Base-by-base conservation (phyloP, 331 rosid genomes). In the Spiraea crenata region DNA sequence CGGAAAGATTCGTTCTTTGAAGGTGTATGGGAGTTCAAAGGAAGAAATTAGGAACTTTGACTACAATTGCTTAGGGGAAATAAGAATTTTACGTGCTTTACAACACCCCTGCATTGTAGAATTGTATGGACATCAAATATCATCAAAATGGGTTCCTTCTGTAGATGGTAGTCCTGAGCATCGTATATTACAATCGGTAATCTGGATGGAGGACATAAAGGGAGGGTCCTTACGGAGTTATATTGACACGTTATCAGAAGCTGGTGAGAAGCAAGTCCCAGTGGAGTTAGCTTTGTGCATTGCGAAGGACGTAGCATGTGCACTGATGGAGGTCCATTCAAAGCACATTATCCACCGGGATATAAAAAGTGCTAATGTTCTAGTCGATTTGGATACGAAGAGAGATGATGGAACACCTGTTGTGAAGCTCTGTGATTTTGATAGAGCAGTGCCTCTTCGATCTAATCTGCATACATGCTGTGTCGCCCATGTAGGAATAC, bases 381-480 rank as follows among this genome's bases (percentile, higher is more conserved):
- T 95, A 78, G 75, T 91, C 69, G 96, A 90, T 84, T 79, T 87
- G 67, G 96, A 89, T 65, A 82, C 78, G 74, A 88, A 85, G 76
- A 84, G 82, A 77, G 85, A 80, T 19, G 85, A 91, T 69, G 96
- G 97, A 79, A 79, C 86, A 61, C 96, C 92, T 49, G 70, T 85
- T 47, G 92, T 91, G 75, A 95, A 95, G 96, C 89, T 95, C 8
- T 88, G 99, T 81, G 99, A 95, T 89, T 95, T 95, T 86, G 99
- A 95, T 68, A 85, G 90, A 82, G 93, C 98, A 50, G 98, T 91
- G 78, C 98, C 98, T 38, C 85, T 91, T 59, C 88, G 96, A 55
- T 89, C 96, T 65, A 73, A 76, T 50, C 63, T 82, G 82, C 99
- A 95, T 82, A 83, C 86, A 20, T 95, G 99, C 80, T 89, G 96